Percentiles rank a stretch among this genome's conserved stretches.
These are phyloP conservation scores for Erythrophleum fordii DNA, from an alignment of 306 rosid genomes.

Conservation along the genomic window DNA sequence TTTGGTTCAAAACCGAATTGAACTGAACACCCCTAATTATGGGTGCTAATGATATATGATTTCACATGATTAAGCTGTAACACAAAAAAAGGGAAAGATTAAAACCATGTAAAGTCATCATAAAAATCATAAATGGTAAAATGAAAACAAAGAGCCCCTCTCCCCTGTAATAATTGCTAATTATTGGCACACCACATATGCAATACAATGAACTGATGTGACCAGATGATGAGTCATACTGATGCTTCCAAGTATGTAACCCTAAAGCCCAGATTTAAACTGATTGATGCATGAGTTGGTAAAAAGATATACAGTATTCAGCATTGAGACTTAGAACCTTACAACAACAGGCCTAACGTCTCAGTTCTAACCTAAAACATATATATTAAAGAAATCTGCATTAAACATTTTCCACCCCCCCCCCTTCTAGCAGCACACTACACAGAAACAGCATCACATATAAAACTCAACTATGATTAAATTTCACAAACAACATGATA, in stretches of 20 bases:
- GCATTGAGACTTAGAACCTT: too few species aligned
- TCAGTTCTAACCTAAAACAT: background rate
- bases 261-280: background rate
- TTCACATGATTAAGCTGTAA: background rate
- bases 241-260: background rate
- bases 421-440: too few species aligned
- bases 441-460: too few species aligned
- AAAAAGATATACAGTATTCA: too few species aligned
- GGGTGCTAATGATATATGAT: background rate
- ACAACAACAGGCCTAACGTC: background rate
- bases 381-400: background rate
- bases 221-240: background rate
- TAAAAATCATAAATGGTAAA: background rate
- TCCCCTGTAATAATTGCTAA: background rate
- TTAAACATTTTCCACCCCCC: background rate
- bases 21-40: too few species aligned
- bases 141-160: background rate
- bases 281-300: too few species aligned
- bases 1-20: too few species aligned
- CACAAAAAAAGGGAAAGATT: background rate
- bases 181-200: background rate
- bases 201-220: background rate
- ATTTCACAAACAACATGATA: too few species aligned
- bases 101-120: background rate
- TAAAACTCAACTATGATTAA: too few species aligned